Evolutionary conservation across 768 basidiomycete genomes (phyloP), one percentile per base, ranked within the genome.

Genomic region (Rhizopogon rudus): DNA sequence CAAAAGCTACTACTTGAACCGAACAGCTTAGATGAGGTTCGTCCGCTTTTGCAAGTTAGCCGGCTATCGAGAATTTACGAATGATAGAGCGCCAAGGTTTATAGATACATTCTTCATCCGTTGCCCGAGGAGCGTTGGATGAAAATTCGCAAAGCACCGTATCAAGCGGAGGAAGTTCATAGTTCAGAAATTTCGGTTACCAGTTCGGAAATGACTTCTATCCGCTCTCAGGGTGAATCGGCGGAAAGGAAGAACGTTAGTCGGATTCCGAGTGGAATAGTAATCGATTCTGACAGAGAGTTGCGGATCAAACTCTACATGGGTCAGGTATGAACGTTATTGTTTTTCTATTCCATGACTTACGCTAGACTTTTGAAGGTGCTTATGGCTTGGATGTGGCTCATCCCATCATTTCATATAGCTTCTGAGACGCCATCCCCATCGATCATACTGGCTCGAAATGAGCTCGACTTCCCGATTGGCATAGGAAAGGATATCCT

Each of bases 301-400:
- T 73, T 88, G 33, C 78, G 87, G 16, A 70, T 84, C 44, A 91
- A 90, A 70, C 66, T 89, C 28, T 91, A 84, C 67, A 79, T 84
- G 71, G 87, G 88, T 42, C 81, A 84, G 76, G 87, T 86, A 59
- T 58, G 66, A 51, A 35, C 6, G 35, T 54, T 58, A 39, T 35
- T 53, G 43, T 12, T 44, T 52, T 52, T 16, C 16, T 10, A 16
- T 16, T 25, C 13, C 39, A 17, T 16, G 45, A 29, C 40, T 54
- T 35, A 59, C 17, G 1, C 43, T 39, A 20, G 46, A 33, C 25
- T 14, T 53, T 10, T 37, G 25, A 64, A 91, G 79, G 77, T 92
- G 0, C 83, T 87, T 61, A 82, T 94, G 67, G 86, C 88, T 33
- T 94, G 92, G 92, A 65, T 85, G 49, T 93, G 92, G 92, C 78